Base-by-base conservation (phyloP, 2,329 filamentous ascomycete genomes). In the Penicillium sp. region DNA sequence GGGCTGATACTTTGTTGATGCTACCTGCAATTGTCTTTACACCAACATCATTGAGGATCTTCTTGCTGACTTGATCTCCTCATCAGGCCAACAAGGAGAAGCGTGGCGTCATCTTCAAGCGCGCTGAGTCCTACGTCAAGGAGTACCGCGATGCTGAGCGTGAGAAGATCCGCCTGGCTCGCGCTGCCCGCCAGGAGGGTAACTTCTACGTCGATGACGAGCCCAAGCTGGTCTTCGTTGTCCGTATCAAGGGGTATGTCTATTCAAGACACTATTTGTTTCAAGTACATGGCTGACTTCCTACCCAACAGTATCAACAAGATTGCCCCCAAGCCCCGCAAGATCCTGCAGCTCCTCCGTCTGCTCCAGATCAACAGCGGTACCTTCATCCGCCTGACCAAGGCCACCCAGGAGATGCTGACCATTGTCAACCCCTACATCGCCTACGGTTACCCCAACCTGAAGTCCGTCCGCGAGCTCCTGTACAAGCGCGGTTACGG, bases 301-400 rank as follows among this genome's bases (percentile, higher is more conserved):
- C 3, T 31, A 20, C 22, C 6, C n/a, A 12, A 49, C 66, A 89
- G 94, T 96, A 98, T 99, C 92, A 98, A 98, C 91, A 99, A 99
- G 91, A 98, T 99, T 76, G 89, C 96, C 79, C 95, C 95, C 75
- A 98, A 99, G 91, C 96, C 96, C 83, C 93, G 95, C 87, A 99
- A 99, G 90, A 98, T 96, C 78, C 89, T 99, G 75, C 95, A 99
- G 85, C 91, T 99, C 64, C 93, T 99, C 80, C 94, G 95, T 86
- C 92, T 99, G 70, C 90, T 99, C 76, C 95, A 99, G 87, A 99
- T 99, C 90, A 99, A 99, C 91, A 98, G 96, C 82, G 95, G 94
- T 82, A 92, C 97, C 82, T 99, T 99, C 85, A 86, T 99, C 83
- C 90, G 88, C 78, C 86, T 97, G 78, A 98, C 93, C 84, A 99